phyloP scores from a whole-genome alignment of 352 stramenopile species.

The Pythium rhizo-oryzae region DNA sequence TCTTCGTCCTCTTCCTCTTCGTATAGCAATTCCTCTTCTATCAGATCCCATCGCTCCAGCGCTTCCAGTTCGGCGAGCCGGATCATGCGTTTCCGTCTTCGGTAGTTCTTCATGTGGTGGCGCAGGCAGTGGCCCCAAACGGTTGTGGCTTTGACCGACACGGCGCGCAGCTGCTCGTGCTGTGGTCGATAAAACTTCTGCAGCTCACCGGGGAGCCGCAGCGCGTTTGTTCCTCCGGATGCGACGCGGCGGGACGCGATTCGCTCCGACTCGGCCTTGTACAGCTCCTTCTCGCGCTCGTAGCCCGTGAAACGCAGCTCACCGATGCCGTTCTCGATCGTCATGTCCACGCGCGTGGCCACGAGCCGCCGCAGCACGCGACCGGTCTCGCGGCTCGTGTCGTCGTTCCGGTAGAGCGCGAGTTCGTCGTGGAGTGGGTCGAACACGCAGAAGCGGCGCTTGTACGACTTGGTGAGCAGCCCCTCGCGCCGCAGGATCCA shows the following conservation, averaged over 20 bases:
- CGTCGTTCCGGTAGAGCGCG: conserved; percentile 50
- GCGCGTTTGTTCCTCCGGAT: not conserved
- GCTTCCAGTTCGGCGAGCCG: conserved; percentile 19
- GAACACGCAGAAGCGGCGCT: conserved; percentile 66
- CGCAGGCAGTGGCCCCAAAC: conserved; percentile 72
- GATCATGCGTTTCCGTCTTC: conserved; percentile 25
- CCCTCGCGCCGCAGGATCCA: conserved; percentile 66
- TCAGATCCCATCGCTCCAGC: conserved; percentile 13
- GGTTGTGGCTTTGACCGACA: conserved; percentile 44
- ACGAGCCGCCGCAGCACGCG: conserved; percentile 45
- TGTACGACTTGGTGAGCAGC: conserved; percentile 40
- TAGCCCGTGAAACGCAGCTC: conserved; percentile 35
- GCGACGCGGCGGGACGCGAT: conserved; percentile 32
- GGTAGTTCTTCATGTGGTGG: conserved; percentile 61
- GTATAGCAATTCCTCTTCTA: conserved; percentile 26
- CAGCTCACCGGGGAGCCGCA: conserved; percentile 34
- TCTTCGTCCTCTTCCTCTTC: conserved; percentile 25
- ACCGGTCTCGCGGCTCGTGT: conserved; percentile 35
- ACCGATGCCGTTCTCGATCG: conserved; percentile 24
- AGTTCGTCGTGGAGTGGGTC: conserved; percentile 41
- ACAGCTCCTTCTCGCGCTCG: conserved; percentile 42
- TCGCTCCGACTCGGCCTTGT: conserved; percentile 47
- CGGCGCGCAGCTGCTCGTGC: conserved; percentile 47
- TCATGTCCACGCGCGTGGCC: conserved; percentile 51
- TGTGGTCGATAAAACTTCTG: conserved; percentile 48